phyloP scores from a whole-genome alignment of 1,284 basidiomycete species.

The Mycena citricolor region DNA sequence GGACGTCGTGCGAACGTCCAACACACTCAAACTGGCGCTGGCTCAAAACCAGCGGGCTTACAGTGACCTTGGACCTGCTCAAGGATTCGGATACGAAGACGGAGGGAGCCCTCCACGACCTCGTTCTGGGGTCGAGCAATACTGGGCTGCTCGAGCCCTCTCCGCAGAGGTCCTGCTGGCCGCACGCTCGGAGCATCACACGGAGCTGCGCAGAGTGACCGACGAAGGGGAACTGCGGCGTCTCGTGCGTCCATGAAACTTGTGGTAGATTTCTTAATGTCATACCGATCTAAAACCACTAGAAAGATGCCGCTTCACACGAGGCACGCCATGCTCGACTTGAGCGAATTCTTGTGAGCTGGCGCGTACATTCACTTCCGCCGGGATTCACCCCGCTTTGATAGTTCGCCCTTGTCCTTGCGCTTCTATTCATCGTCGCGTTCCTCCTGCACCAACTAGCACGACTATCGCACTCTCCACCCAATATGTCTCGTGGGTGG shows the following conservation, averaged over 20 bases:
- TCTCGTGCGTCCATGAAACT: constrained; percentile 35
- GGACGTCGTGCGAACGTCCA: too few relatives aligned
- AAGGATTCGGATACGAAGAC: too few relatives aligned
- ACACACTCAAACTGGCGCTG: too few relatives aligned
- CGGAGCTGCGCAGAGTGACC: constrained; percentile 44
- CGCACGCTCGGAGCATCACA: constrained; percentile 44
- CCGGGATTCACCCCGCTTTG: constrained; percentile 2
- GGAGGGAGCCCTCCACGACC: too few relatives aligned
- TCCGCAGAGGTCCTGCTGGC: constrained; percentile 58
- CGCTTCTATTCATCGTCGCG: constrained; percentile 41
- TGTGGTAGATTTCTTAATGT: neutral
- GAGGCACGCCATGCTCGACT: constrained; percentile 46
- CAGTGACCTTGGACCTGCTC: too few relatives aligned
- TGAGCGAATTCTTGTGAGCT: constrained; percentile 53
- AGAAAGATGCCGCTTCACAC: constrained; percentile 45
- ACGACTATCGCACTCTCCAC: constrained; percentile 26
- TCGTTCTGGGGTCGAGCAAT: constrained; percentile 45
- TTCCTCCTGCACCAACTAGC: constrained; percentile 39
- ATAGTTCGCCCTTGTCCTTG: constrained; percentile 43
- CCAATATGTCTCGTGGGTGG: constrained; percentile 26
- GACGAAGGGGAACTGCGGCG: constrained; percentile 45
- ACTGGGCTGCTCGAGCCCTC: constrained; percentile 63
- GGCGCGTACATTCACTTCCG: neutral
- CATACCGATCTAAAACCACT: neutral
- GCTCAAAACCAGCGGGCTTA: too few relatives aligned